These are phyloP conservation scores for Mytilinidion resinicola DNA, from an alignment of 495 filamentous ascomycete genomes.

Conservation along the genomic window DNA sequence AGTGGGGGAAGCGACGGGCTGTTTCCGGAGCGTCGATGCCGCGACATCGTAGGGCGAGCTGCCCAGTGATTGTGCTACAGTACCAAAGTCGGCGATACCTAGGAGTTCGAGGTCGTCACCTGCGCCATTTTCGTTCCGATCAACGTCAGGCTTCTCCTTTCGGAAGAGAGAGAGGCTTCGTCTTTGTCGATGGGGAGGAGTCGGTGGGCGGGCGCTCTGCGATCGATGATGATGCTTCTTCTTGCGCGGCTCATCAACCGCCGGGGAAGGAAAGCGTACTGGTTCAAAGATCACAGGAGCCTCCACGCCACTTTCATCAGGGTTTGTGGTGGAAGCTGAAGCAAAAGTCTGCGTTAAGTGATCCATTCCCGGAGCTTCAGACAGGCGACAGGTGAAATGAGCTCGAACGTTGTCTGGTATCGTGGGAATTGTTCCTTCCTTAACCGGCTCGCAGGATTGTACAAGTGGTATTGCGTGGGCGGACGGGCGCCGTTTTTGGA, in stretches of 20 bases:
- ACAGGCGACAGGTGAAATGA: slow-evolving; percentile 19
- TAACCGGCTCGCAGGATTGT: slow-evolving; percentile 16
- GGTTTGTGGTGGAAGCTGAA: slow-evolving; percentile 9
- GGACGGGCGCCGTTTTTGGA: slow-evolving; percentile 33
- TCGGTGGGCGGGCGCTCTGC: slow-evolving; percentile 16
- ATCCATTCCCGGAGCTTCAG: slow-evolving; percentile 25
- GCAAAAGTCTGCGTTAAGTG: slow-evolving; percentile 24
- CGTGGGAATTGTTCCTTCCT: slow-evolving; percentile 16
- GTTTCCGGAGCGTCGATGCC: slow-evolving; percentile 9
- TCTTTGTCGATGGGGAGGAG: slow-evolving; percentile 13
- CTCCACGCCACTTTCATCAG: neutral
- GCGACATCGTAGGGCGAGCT: slow-evolving; percentile 42
- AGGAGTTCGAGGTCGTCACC: slow-evolving; percentile 14
- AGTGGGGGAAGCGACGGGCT: slow-evolving; percentile 8
- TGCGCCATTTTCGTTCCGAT: slow-evolving; percentile 5
- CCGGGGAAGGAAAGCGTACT: slow-evolving; percentile 13
- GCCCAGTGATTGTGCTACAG: slow-evolving; percentile 36
- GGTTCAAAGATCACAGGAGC: neutral
- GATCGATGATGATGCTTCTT: slow-evolving; percentile 11
- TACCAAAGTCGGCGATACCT: slow-evolving; percentile 35
- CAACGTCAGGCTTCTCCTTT: slow-evolving; percentile 7
- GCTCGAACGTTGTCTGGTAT: slow-evolving; percentile 15
- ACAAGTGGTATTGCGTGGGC: slow-evolving; percentile 11
- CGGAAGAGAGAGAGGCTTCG: slow-evolving; percentile 22
- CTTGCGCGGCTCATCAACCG: slow-evolving; percentile 1